Base-by-base conservation (phyloP, 2,329 filamentous ascomycete genomes). In the Coniella lustricola region DNA sequence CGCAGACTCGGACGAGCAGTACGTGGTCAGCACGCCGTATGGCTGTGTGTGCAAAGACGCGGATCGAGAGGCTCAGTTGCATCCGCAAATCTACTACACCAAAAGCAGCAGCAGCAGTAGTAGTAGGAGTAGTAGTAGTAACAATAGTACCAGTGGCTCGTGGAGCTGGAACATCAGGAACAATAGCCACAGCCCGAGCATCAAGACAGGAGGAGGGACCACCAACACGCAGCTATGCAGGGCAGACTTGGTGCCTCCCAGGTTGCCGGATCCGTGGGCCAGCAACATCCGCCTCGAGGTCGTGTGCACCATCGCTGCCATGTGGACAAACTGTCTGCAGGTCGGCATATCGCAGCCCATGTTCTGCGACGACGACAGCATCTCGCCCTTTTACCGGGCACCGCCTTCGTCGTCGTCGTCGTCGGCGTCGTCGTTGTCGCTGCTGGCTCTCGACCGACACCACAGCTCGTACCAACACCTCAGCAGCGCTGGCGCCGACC, bases 341-440 rank as follows among this genome's bases (percentile, higher is more conserved):
- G 38, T 63, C 10, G 59, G 59, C 4, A 47, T 63, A 17, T 56
- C 52, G 3, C 52, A 57, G 31, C 54, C 58, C 1, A 48, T 51
- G 21, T 47, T 63, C 16, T 64, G 61, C 44, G 54, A 37, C 3
- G 55, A 58, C 1, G 53, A 58, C 22, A 50, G 54, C n/a, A 31
- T 52, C 9, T 64, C 61, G 2, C 59, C 59, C 1, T 64, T 64
- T 49, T 62, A 57, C 41, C 57, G 56, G 3, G 17, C 51, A 3
- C 17, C 44, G 10, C 33, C 46, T 4, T n/a, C 18, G 17, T 5
- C 17, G 2, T 37, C 35, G 35, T 22, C 36, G 4, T 14, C 18
- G 7, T n/a, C 17, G 7, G 2, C 36, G 1, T 22, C 20, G 10
- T 10, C 7, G 8, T 9, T 25, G 25, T 29, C 10, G 5, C 10